Evolutionary conservation across 1,139 yeast genomes (phyloP).

Genomic region (Groenewaldozyma sp.): DNA sequence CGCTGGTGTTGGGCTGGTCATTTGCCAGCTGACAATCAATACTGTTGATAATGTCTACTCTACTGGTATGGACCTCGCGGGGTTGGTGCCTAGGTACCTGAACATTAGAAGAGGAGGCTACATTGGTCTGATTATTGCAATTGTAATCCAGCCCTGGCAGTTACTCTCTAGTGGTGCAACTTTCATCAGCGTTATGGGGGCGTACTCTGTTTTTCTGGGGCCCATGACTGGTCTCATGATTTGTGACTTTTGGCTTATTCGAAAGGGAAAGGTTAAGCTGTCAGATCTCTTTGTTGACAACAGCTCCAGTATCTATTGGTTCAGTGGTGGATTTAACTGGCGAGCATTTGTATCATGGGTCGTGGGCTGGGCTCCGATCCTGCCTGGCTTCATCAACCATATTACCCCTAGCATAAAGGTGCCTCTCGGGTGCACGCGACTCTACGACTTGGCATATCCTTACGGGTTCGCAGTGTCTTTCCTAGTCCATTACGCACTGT

Average conservation of each 20-base stretch:
- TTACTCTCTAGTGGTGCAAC: constrained; percentile 37
- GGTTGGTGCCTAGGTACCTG: constrained; percentile 39
- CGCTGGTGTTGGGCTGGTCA: constrained; percentile 35
- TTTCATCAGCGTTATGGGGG: constrained; percentile 37
- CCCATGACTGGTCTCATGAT: constrained; percentile 39
- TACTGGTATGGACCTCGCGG: constrained; percentile 44
- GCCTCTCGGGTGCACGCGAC: constrained; percentile 25
- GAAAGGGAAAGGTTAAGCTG: constrained; percentile 28
- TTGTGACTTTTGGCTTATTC: constrained; percentile 34
- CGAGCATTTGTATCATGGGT: constrained; percentile 36
- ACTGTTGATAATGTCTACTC: constrained; percentile 42
- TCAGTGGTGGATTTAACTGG: constrained; percentile 34
- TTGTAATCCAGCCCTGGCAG: constrained; percentile 43
- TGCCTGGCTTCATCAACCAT: constrained; percentile 34
- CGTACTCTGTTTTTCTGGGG: constrained; percentile 38
- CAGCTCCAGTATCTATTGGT: constrained; percentile 32
- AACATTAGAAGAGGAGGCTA: constrained; percentile 45
- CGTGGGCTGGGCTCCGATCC: constrained; percentile 34
- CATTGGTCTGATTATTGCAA: constrained; percentile 34
- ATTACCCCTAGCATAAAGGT: constrained; percentile 27
- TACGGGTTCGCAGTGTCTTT: constrained; percentile 37
- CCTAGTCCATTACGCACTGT: constrained; percentile 30
- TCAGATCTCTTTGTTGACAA: constrained; percentile 32
- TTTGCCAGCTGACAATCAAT: constrained; percentile 41
- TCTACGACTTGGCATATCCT: constrained; percentile 21